These are phyloP conservation scores for Adansonia rubrostipa DNA, from an alignment of 441 rosid genomes.

Conservation along the genomic window DNA sequence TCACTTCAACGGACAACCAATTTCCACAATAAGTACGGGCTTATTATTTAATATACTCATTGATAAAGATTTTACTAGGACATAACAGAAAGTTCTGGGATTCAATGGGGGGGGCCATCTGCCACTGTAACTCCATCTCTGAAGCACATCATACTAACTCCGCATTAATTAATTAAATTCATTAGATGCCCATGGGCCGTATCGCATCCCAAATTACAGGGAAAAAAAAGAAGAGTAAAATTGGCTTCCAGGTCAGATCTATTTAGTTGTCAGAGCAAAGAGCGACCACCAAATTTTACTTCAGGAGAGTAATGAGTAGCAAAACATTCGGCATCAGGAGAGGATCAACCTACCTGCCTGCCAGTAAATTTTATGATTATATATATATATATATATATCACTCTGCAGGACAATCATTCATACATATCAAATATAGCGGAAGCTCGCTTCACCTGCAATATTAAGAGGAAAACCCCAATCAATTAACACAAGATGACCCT, in stretches of 20 bases:
- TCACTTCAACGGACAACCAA: too few species aligned
- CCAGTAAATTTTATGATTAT: slow-evolving; percentile 3
- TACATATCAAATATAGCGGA: slow-evolving; percentile 16
- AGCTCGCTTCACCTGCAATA: slow-evolving; percentile 35
- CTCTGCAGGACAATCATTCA: slow-evolving; percentile 9
- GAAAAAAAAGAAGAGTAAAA: neutral
- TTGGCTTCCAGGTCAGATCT: slow-evolving; percentile 25
- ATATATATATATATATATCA: slow-evolving; percentile 12
- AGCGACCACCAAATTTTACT: slow-evolving; percentile 34
- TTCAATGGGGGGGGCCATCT: neutral
- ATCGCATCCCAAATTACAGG: neutral
- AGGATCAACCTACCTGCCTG: slow-evolving; percentile 32
- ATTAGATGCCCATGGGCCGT: neutral
- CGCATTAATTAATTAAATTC: neutral
- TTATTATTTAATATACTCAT: too few species aligned
- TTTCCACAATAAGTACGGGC: too few species aligned
- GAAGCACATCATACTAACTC: neutral
- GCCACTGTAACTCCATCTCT: neutral
- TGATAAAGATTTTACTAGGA: too few species aligned
- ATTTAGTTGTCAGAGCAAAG: slow-evolving; percentile 19
- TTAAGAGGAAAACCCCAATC: neutral
- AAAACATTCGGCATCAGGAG: slow-evolving; percentile 32
- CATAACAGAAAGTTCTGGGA: neutral
- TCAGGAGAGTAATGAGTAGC: slow-evolving; percentile 16
- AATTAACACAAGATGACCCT: neutral